Conservation (phyloP, 108 stramenopile genomes). For the Cyclotella baltica region DNA sequence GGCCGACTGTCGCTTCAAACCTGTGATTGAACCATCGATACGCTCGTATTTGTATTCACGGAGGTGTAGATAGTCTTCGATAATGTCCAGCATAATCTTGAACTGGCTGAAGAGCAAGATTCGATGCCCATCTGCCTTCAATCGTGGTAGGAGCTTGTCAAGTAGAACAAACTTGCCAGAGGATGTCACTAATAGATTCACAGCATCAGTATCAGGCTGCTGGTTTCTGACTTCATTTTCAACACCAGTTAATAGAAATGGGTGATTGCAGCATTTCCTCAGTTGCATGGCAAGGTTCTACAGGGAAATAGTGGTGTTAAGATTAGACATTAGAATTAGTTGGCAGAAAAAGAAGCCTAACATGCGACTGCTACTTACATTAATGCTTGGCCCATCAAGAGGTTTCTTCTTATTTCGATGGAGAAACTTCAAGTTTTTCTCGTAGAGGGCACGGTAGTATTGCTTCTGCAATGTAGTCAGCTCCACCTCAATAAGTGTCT, state of each 20-base stretch:
- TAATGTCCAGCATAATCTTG: conserved; percentile 97
- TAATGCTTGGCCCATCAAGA: conserved; percentile 79
- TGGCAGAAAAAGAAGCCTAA: conserved; percentile 39
- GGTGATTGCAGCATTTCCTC: conserved; percentile 98
- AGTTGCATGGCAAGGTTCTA: conserved; percentile 91
- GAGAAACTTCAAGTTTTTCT: conserved; percentile 87
- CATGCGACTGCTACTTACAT: conserved; percentile 68
- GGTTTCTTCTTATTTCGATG: conserved; percentile 85
- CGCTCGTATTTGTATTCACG: conserved; percentile 84
- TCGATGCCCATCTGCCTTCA: conserved; percentile 92
- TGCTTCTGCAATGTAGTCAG: conserved; percentile 96
- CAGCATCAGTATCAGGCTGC: conserved; percentile 47
- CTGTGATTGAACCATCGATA: conserved; percentile 97
- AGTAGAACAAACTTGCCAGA: conserved; percentile 96
- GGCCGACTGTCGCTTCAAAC: conserved; percentile 88
- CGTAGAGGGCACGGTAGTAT: conserved; percentile 96
- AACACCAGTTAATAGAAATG: conserved; percentile 94
- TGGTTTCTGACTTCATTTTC: conserved; percentile 71
- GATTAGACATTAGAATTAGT: too few species aligned
- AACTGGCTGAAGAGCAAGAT: conserved; percentile 97
- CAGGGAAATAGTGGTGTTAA: too few species aligned
- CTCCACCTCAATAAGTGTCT: conserved; percentile 97
- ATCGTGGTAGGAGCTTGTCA: conserved; percentile 95
- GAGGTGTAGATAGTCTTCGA: conserved; percentile 91
- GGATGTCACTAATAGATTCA: conserved; percentile 76